Evolutionary conservation across 345 rosid genomes (phyloP).

Genomic region (Corchorus olitorius): DNA sequence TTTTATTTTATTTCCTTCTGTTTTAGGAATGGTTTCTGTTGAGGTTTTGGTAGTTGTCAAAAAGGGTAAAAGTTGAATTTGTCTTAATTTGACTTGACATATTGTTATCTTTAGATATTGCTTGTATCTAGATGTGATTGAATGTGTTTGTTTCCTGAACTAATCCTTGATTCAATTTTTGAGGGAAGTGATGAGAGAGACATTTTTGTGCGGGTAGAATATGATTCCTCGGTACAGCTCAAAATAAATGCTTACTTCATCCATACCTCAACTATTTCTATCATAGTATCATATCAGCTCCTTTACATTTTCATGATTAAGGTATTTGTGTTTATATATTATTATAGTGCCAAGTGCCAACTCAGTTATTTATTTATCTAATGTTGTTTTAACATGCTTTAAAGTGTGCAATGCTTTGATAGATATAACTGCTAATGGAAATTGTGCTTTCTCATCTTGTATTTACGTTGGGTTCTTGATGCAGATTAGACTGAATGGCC

Average conservation of each 20-base stretch:
- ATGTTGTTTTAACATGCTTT: not conserved
- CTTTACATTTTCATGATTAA: not conserved
- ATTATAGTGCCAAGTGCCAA: not conserved
- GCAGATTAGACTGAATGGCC: slow-evolving; percentile 91
- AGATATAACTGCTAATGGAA: not conserved
- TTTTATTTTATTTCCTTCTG: not conserved
- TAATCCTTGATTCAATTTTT: not conserved
- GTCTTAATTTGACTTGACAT: not conserved
- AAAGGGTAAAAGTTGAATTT: not conserved
- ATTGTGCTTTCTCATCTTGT: slow-evolving; percentile 8
- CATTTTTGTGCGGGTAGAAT: not conserved
- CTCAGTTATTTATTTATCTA: not conserved
- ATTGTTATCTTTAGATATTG: not conserved
- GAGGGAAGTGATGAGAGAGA: not conserved
- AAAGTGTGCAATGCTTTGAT: not conserved
- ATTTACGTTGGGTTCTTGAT: slow-evolving; percentile 17
- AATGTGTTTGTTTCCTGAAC: not conserved
- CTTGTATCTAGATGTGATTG: not conserved
- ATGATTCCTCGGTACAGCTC: not conserved
- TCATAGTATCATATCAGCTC: not conserved
- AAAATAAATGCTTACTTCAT: not conserved
- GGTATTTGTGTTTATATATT: not conserved
- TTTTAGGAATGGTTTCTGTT: not conserved
- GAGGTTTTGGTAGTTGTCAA: not conserved
- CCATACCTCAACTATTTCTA: not conserved